These are phyloP conservation scores for Boletus sp. DNA, from an alignment of 1,284 basidiomycete genomes.

Conservation along the genomic window DNA sequence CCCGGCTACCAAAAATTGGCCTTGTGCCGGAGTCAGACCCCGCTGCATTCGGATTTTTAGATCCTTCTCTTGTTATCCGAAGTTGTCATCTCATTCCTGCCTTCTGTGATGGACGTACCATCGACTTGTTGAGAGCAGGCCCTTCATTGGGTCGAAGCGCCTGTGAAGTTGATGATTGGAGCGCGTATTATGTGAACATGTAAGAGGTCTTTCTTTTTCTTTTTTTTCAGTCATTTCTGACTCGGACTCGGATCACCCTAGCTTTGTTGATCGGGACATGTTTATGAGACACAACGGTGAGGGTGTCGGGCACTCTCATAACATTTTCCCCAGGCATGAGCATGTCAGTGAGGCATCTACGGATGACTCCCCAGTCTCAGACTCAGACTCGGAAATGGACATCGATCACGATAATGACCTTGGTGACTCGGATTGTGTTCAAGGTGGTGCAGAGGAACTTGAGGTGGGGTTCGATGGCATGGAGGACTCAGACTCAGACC, in stretches of 20 bases:
- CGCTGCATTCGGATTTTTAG: too few relatives aligned
- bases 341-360: not conserved
- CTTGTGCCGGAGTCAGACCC: too few relatives aligned
- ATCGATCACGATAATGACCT: too few relatives aligned
- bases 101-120: conserved; percentile 25
- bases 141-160: conserved; percentile 1
- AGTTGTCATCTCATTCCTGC: conserved; percentile 42
- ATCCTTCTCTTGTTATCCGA: too few relatives aligned
- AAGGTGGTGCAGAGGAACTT: too few relatives aligned
- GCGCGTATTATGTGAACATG: conserved; percentile 24
- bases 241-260: not conserved
- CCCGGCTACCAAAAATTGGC: too few relatives aligned
- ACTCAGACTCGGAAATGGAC: too few relatives aligned
- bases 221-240: not conserved
- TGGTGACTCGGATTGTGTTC: too few relatives aligned
- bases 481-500: too few relatives aligned
- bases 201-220: conserved; percentile 3
- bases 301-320: conserved; percentile 16
- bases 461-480: too few relatives aligned
- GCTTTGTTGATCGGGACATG: conserved; percentile 23
- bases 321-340: not conserved
- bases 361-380: not conserved
- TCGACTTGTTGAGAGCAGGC: conserved; percentile 8
- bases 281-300: conserved; percentile 11
- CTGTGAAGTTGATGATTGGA: conserved; percentile 18